phyloP scores from a whole-genome alignment of 306 rosid species.

The Canavalia ensiformis region DNA sequence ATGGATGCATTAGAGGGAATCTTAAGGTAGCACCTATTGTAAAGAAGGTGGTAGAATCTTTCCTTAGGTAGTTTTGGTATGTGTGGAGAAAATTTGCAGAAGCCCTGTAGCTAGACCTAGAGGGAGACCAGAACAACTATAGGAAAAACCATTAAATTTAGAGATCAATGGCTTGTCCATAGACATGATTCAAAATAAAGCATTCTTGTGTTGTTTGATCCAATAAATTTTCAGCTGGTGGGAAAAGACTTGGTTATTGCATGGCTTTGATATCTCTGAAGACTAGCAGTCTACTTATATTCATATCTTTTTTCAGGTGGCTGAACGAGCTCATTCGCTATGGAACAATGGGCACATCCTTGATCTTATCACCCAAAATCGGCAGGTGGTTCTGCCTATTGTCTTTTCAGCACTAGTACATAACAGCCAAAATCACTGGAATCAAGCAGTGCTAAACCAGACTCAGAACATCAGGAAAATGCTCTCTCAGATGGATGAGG shows the following conservation, averaged over 20 bases:
- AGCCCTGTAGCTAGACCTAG: neutral
- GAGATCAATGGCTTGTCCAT: neutral
- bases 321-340: slow-evolving; percentile 92
- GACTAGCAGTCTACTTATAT: neutral
- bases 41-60: neutral
- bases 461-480: slow-evolving; percentile 82
- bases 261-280: neutral
- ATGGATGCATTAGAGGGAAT: neutral
- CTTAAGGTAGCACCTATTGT: neutral
- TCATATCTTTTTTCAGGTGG: slow-evolving; percentile 66
- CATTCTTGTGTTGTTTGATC: neutral
- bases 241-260: neutral
- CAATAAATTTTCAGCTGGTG: too few relatives aligned
- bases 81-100: neutral
- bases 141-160: neutral
- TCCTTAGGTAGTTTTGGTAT: neutral
- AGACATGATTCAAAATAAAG: neutral
- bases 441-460: slow-evolving; percentile 91
- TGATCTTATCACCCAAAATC: slow-evolving; percentile 77
- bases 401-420: slow-evolving; percentile 88
- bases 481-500: slow-evolving; percentile 89
- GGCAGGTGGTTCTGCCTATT: slow-evolving; percentile 82
- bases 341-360: slow-evolving; percentile 95
- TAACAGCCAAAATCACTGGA: slow-evolving; percentile 89
- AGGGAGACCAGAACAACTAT: neutral